Conservation (phyloP, 2,329 filamentous ascomycete genomes). For the Hortaea werneckii region DNA sequence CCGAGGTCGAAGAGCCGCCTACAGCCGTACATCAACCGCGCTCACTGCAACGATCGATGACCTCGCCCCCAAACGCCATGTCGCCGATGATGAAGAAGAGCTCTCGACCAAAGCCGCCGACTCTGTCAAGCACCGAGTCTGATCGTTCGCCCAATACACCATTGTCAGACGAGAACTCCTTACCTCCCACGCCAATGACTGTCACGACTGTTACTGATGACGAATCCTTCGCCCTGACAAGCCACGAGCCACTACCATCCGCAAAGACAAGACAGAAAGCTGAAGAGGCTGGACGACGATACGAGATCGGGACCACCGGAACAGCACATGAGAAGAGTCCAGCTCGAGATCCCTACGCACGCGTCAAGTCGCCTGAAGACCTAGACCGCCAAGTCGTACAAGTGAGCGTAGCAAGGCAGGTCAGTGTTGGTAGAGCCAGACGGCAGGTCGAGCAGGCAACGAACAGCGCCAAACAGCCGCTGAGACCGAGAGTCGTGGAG, state of each 20-base stretch:
- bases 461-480: constrained; percentile 17
- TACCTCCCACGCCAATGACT: constrained; percentile 20
- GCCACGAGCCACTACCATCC: neutral
- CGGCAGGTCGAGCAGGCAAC: constrained; percentile 13
- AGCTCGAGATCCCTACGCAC: constrained; percentile 7
- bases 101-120: constrained; percentile 8
- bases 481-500: constrained; percentile 23
- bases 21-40: constrained; percentile 11
- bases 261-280: neutral
- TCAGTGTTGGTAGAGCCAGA: constrained; percentile 18
- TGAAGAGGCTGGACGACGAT: constrained; percentile 6
- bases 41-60: constrained; percentile 17
- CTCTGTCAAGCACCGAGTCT: constrained; percentile 1
- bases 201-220: constrained; percentile 15
- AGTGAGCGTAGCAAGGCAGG: constrained; percentile 20
- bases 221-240: constrained; percentile 7
- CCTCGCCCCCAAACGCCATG: constrained; percentile 13
- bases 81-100: constrained; percentile 10
- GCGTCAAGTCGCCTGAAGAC: constrained; percentile 15
- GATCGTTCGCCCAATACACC: neutral
- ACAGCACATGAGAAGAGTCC: neutral
- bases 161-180: constrained; percentile 11
- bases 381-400: constrained; percentile 20
- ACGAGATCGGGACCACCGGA: constrained; percentile 7
- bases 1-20: constrained; percentile 3